Evolutionary conservation across 2,329 filamentous ascomycete genomes (phyloP).

Genomic region (Aspergillus ochraceoroseus): DNA sequence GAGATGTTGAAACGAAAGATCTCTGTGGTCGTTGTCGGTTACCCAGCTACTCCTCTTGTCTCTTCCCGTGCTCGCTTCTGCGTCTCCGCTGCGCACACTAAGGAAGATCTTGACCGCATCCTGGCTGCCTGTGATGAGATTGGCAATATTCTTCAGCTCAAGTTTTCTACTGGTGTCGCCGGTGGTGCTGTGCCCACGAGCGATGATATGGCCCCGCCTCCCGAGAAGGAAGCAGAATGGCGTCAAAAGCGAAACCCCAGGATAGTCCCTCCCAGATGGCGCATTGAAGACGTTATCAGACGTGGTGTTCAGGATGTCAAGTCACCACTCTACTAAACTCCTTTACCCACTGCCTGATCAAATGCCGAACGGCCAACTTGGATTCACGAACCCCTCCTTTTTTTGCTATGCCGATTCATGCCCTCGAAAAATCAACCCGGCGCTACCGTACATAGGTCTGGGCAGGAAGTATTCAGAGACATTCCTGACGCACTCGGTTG

Average conservation of each 20-base stretch:
- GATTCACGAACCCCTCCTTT: too few species aligned
- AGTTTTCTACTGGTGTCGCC: slow-evolving; percentile 93
- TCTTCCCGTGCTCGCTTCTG: slow-evolving; percentile 94
- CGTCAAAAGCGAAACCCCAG: slow-evolving; percentile 49
- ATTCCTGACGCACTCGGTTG: slow-evolving; percentile 26
- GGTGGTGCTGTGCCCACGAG: slow-evolving; percentile 75
- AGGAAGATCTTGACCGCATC: slow-evolving; percentile 91
- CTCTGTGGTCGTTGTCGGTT: slow-evolving; percentile 93
- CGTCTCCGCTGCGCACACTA: slow-evolving; percentile 92
- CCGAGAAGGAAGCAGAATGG: slow-evolving; percentile 68
- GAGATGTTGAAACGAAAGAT: slow-evolving; percentile 99
- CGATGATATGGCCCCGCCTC: slow-evolving; percentile 56
- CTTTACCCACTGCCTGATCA: too few species aligned
- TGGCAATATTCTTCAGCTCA: slow-evolving; percentile 85
- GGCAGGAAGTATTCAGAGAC: slow-evolving; percentile 13
- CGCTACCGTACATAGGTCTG: slow-evolving; percentile 13
- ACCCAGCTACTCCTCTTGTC: slow-evolving; percentile 91
- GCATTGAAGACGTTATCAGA: slow-evolving; percentile 66
- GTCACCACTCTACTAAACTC: slow-evolving; percentile 58
- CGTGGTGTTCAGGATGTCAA: slow-evolving; percentile 72
- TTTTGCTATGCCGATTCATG: slow-evolving; percentile 10
- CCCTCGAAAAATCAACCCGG: slow-evolving; percentile 9
- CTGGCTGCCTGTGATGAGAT: slow-evolving; percentile 87
- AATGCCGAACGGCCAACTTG: too few species aligned
- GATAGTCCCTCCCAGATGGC: slow-evolving; percentile 69